Base-by-base conservation (phyloP, 1,284 basidiomycete genomes). In the Fereydounia khargensis region DNA sequence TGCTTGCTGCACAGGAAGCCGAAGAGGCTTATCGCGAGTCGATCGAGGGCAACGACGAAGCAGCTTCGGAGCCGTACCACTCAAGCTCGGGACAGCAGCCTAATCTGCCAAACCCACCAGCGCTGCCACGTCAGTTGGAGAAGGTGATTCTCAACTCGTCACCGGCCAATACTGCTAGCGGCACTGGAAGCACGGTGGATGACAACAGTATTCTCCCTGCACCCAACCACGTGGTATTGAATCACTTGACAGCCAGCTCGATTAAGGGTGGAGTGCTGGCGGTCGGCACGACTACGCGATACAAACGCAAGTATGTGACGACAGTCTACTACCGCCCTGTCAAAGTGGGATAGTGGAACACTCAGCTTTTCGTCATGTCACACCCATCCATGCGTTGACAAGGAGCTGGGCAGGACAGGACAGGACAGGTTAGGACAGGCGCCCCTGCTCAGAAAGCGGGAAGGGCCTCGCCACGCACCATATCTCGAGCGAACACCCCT, bases 191-290 rank as follows among this genome's bases (percentile, higher is more conserved):
- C 39, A 52, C 74, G 46, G 84, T 89, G 22, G 91, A 98, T 77
- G 94, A 98, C 75, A 89, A 86, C 63, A 88, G 86, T 34, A 90
- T 98, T 48, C 78, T 98, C 56, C 89, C 94, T 7, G 91, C 95
- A 16, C 69, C 69, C 11, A 89, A 86, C 43, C 94, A 97, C 78
- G 91, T 91, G 25, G 91, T 97, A 31, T 80, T 98, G 58, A 91
- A 96, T 64, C 95, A 98, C 77, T 78, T 98, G 49, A 91, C 91
- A 54, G 97, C 94, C 39, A 94, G 89, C 75, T 89, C 91, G 53
- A 98, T 98, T 69, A 84, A 86, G 76, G 90, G 92, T 74, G 91
- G 91, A 3, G 90, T 94, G 35, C 79, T 98, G 34, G 91, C 91
- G 27, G 91, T 97, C 1, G 92, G 88, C 13, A 91, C 86, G 42